Evolutionary conservation across 371 early-diverging fungal species (phyloP), one percentile per base, ranked within the genome.

Genomic region (Mucor lusitanicus): DNA sequence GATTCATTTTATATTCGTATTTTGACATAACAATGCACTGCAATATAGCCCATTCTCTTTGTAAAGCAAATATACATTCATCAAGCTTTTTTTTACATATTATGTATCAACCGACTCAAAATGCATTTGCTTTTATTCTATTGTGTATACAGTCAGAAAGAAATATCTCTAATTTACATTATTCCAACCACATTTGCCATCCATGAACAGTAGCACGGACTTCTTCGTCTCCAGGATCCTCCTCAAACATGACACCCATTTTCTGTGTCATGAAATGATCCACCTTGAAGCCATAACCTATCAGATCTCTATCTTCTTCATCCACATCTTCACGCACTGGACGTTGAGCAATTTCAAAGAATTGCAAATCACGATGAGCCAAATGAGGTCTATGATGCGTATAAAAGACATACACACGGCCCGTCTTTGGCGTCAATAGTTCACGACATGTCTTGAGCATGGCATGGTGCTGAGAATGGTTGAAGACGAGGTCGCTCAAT

Each of bases 401-500:
- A 64, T 85, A 91, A 62, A 90, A 89, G 8, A 89, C 90, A 73
- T 85, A 84, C 6, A 85, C 86, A 35, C 85, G 82, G 11, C 87
- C 90, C 3, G 86, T 85, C 15, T 67, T 73, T 3, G 88, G 88
- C 42, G 82, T 85, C 53, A 93, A 67, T 13, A 89, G 76, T 64
- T 86, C 82, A 33, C 83, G 76, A 54, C 91, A 89, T 0, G 92
- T 91, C 40, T 79, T 80, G 40, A 94, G 80, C 81, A 94, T 79
- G 6, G 88, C 80, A 50, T 82, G 78, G 58, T 94, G 94, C 60
- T 94, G 88, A 17, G 91, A 91, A 70, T 95, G 96, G 69, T 97
- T 97, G 78, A 97, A 97, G 8, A 97, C 88, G 13, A 97, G 83
- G 71, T 97, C 97, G 48, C 93, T 92, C 48, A 97, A 69, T 28